These are phyloP conservation scores for Silene conica DNA, from an alignment of 148 eudicot species.

Conservation along the genomic window DNA sequence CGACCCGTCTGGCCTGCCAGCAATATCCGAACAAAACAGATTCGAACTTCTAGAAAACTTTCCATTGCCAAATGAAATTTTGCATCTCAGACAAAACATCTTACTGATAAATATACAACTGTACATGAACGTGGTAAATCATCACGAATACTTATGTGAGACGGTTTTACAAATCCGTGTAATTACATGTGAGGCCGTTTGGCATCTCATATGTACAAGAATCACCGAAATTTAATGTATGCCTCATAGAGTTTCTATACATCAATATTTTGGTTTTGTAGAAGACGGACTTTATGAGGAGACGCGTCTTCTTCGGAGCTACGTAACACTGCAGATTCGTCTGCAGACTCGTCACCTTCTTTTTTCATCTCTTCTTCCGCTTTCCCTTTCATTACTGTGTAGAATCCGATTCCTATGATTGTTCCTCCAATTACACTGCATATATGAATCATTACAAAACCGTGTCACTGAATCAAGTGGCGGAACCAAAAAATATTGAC, in stretches of 20 bases:
- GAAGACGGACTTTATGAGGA: slow-evolving; percentile 19
- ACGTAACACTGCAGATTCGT: slow-evolving; percentile 2
- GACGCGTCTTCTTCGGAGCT: slow-evolving; percentile 9
- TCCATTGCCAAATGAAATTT: too few species aligned
- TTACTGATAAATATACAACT: background rate
- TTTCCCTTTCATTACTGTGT: slow-evolving; percentile 38
- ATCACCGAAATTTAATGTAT: background rate
- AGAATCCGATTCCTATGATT: slow-evolving; percentile 28
- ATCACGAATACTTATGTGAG: background rate
- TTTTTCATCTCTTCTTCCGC: slow-evolving; percentile 23
- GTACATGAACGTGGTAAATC: background rate
- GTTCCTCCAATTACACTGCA: slow-evolving; percentile 32
- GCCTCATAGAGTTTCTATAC: slow-evolving; percentile 8
- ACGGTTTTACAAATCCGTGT: background rate
- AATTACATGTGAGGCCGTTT: background rate
- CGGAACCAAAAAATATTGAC: too few species aligned
- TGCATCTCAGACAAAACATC: background rate
- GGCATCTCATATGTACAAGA: background rate
- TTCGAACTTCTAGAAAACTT: too few species aligned
- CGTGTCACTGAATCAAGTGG: too few species aligned
- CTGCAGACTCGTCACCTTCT: background rate
- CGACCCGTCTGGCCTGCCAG: too few species aligned
- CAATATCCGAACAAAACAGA: slow-evolving; percentile 22
- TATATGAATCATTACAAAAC: background rate
- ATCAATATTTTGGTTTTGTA: slow-evolving; percentile 3